Evolutionary conservation across 2,329 filamentous ascomycete genomes (phyloP).

Genomic region (Didymella pomorum): DNA sequence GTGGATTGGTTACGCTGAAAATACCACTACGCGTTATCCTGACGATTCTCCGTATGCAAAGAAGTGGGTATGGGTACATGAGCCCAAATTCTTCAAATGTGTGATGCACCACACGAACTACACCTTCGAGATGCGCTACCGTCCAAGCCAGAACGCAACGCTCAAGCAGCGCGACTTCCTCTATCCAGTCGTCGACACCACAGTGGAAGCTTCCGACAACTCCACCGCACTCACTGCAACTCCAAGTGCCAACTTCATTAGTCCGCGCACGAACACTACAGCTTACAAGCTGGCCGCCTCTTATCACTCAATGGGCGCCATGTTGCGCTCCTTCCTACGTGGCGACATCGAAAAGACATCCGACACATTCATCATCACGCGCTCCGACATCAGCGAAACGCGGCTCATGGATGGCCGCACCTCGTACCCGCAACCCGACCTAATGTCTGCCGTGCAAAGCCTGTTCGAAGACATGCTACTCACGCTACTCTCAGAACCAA

Average conservation of each 20-base stretch:
- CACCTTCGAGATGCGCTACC: conserved; percentile 44
- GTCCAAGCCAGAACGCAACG: conserved; percentile 34
- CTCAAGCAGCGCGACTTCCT: conserved; percentile 41
- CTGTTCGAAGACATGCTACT: conserved; percentile 51
- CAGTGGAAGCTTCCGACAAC: conserved; percentile 23
- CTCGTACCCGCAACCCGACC: conserved; percentile 39
- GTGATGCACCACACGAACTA: conserved; percentile 49
- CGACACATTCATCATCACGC: conserved; percentile 38
- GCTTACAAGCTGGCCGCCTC: conserved; percentile 44
- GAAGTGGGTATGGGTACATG: conserved; percentile 43
- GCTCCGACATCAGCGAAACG: conserved; percentile 48
- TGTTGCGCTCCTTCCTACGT: conserved; percentile 47
- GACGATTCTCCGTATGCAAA: conserved; percentile 32
- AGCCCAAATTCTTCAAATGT: conserved; percentile 49
- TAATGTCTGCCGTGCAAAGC: conserved; percentile 40
- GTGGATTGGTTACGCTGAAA: conserved; percentile 49
- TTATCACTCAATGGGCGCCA: conserved; percentile 46
- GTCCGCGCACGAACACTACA: conserved; percentile 31
- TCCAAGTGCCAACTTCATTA: conserved; percentile 35
- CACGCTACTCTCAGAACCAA: conserved; percentile 46
- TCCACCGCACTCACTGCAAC: conserved; percentile 26
- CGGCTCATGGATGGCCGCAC: conserved; percentile 40
- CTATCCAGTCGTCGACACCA: conserved; percentile 42
- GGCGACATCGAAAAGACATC: conserved; percentile 40
- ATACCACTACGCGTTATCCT: conserved; percentile 37